Evolutionary conservation across 139 green algal species (phyloP).

Genomic region (Limnomonas spitsbergensis): DNA sequence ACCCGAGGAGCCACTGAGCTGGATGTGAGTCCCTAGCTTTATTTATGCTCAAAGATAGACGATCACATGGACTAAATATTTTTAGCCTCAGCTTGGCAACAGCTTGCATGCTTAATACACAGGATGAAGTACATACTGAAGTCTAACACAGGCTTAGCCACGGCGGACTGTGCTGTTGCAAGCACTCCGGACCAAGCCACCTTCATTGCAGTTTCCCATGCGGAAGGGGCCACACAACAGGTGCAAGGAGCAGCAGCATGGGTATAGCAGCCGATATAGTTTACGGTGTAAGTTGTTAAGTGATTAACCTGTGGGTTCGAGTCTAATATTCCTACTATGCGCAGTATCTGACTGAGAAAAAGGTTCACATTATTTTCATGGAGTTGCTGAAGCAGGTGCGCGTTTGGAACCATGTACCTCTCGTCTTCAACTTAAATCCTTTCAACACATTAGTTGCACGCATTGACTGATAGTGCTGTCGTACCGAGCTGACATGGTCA

Average conservation of each 20-base stretch:
- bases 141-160: neutral
- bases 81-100: neutral
- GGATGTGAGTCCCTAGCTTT: neutral
- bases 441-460: no score
- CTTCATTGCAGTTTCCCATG: neutral
- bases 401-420: no score
- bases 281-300: neutral
- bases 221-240: conserved; percentile 5
- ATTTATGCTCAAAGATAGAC: neutral
- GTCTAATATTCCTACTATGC: neutral
- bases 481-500: no score
- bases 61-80: neutral
- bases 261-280: no score
- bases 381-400: conserved; percentile 25
- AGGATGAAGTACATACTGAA: conserved; percentile 18
- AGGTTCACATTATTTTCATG: conserved; percentile 15
- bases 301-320: neutral
- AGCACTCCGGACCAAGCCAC: neutral
- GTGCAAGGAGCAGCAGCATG: no score
- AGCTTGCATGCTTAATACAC: neutral
- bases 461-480: no score
- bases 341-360: conserved; percentile 25
- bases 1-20: conserved; percentile 11
- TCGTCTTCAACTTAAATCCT: no score
- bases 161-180: conserved; percentile 4